Evolutionary conservation across 2,329 filamentous ascomycete species (phyloP).

Genomic region (Epichloe sibirici): DNA sequence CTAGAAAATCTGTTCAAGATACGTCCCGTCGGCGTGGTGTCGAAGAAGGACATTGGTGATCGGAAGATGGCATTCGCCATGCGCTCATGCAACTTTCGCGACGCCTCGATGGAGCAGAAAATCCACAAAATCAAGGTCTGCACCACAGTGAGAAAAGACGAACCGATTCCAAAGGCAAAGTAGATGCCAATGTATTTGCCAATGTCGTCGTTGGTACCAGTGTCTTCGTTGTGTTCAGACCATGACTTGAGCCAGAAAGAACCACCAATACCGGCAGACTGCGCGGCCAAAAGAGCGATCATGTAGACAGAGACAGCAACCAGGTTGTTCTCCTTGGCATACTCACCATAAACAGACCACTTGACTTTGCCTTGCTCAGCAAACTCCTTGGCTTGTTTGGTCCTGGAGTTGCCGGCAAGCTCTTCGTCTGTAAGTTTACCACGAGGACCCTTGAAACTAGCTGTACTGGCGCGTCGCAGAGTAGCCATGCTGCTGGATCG

Average conservation of each 20-base stretch:
- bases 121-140: conserved; percentile 97
- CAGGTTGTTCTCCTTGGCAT: conserved; percentile 88
- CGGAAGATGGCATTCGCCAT: conserved; percentile 98
- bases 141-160: conserved; percentile 70
- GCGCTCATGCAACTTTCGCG: conserved; percentile 86
- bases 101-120: conserved; percentile 98
- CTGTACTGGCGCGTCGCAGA: conserved; percentile 78
- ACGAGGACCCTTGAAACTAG: conserved; percentile 75
- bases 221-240: conserved; percentile 65
- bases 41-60: conserved; percentile 97
- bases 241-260: conserved; percentile 91
- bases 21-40: conserved; percentile 90
- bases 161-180: conserved; percentile 85
- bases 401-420: conserved; percentile 57
- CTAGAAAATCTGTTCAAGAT: conserved; percentile 93
- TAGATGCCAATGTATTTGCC: conserved; percentile 93
- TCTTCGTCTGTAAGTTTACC: conserved; percentile 81
- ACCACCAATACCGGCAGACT: conserved; percentile 71
- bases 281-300: conserved; percentile 61
- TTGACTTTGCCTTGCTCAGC: conserved; percentile 95
- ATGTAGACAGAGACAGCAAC: conserved; percentile 73
- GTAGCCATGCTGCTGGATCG: conserved; percentile 64
- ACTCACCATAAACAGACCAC: conserved; percentile 84
- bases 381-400: conserved; percentile 77
- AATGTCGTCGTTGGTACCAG: conserved; percentile 58